Evolutionary conservation across 805 yeast genomes (phyloP), one percentile per base, ranked within the genome.

Genomic region (Limtongia smithiae): DNA sequence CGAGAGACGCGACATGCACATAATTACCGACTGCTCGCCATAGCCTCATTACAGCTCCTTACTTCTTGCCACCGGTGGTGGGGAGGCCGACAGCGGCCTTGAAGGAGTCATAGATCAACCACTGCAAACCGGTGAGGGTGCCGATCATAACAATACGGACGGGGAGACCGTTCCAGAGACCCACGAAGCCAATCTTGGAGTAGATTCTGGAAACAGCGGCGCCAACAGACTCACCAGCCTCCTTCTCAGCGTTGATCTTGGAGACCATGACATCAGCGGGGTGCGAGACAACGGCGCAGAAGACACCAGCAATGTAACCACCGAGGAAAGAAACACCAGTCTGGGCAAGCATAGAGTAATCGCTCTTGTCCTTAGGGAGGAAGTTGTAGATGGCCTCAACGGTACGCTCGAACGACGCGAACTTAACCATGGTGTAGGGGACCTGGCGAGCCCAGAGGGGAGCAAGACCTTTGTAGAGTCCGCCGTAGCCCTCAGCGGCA

Each of bases 261-360:
- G 95, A 85, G 22, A 91, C 97, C 95, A 93, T 83, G 30, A 91
- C 97, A 69, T 91, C 98, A n/a, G 97, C 97, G 18, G 98, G 98
- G 68, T 93, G 97, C 24, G 97, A 90, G 15, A 90, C 93, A 44
- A 85, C 72, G 6, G 98, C 97, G 75, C 97, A 91, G 73, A 90
- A 80, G 48, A 93, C 82, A 82, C 97, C 98, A 9, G 97, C 98
- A 65, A 91, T 79, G 72, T 91, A 91, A 67, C 98, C 97, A 68
- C 96, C 96, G 41, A 82, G 73, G 73, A 91, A 93, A 21, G 96
- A 87, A 35, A 93, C 95, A 44, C 96, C 95, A 20, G 96, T 91
- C 71, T 93, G 97, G 63, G 83, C 83, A 37, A 82, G 59, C 37
- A 81, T 68, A 11, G 86, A 72, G 74, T 85, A 87, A 51, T 85